Conservation (phyloP, 192 early-diverging fungal genomes). For the Backusella morwellensis region DNA sequence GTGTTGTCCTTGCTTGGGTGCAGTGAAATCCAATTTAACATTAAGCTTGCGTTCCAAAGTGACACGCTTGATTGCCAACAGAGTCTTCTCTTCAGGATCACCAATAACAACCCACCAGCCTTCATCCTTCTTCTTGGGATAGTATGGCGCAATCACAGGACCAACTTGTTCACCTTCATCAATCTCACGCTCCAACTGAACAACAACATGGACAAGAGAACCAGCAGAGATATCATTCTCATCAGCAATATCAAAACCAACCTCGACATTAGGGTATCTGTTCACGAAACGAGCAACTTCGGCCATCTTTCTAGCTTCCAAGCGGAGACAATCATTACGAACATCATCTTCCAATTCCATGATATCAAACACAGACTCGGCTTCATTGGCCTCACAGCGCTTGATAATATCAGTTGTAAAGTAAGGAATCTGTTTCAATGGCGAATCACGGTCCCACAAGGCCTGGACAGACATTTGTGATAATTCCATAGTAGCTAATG, state of each 20-base stretch:
- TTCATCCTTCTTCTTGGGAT: slow-evolving; percentile 86
- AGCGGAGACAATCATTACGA: slow-evolving; percentile 60
- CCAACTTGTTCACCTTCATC: slow-evolving; percentile 67
- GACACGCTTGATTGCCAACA: slow-evolving; percentile 90
- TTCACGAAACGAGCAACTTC: slow-evolving; percentile 89
- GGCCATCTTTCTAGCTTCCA: slow-evolving; percentile 63
- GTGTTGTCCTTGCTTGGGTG: slow-evolving; percentile 57
- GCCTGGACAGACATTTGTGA: slow-evolving; percentile 98
- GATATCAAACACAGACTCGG: slow-evolving; percentile 90
- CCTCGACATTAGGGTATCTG: slow-evolving; percentile 91
- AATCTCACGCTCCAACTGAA: slow-evolving; percentile 85
- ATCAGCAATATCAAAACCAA: slow-evolving; percentile 66
- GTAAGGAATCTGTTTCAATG: slow-evolving; percentile 90
- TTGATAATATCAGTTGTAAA: slow-evolving; percentile 71
- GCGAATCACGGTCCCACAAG: slow-evolving; percentile 92
- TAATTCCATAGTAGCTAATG: slow-evolving; percentile 93
- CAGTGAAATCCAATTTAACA: slow-evolving; percentile 80
- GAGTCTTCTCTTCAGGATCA: slow-evolving; percentile 69
- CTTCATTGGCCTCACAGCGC: slow-evolving; percentile 63
- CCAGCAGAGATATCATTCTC: slow-evolving; percentile 63
- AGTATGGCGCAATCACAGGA: slow-evolving; percentile 90
- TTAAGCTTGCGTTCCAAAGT: slow-evolving; percentile 55
- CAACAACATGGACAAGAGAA: slow-evolving; percentile 59
- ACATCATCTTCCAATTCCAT: slow-evolving; percentile 92
- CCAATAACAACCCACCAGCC: slow-evolving; percentile 98